Evolutionary conservation across 192 early-diverging fungal genomes (phyloP), one percentile per base, ranked within the genome.

Genomic region (Coemansia reversa): DNA sequence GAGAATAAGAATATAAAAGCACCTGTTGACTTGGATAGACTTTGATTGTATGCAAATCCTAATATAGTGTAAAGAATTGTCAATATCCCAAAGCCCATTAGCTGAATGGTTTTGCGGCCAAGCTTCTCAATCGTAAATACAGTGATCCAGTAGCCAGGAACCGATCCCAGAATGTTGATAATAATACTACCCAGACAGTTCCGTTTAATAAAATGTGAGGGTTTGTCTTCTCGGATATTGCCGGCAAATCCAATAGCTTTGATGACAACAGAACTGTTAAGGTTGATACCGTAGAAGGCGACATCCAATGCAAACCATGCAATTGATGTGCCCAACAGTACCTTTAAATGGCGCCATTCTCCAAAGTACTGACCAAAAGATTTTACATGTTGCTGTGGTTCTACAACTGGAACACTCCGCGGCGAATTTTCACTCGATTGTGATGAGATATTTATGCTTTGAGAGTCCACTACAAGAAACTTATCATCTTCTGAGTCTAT

Each of bases 71-170:
- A 93, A 60, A 93, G 73, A 22, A 95, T 72, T 28, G 91, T 87
- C 50, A 92, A 82, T 62, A 90, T 81, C 7, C 48, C 83, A 76
- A 97, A 98, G 62, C 96, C 96, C 74, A 91, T 82, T 67, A 93
- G 87, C 73, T 96, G 94, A 59, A 99, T 99, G n/a, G 72, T 75
- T 72, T 94, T 96, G 71, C 97, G 92, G 66, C 97, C 97, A 28
- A 92, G 66, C 60, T 75, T 79, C 60, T 99, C 97, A 30, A 99
- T 91, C 16, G 88, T 79, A 59, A 91, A 90, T 64, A 99, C 94
- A 3, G 91, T 82, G 71, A 99, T 84, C 92, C 92, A 96, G 89
- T 97, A 99, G 48, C 97, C 97, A 32, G 97, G 97, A 11, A 99
- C 86, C 29, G 88, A 88, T 51, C 92, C 92, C 24, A 92, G 79